Evolutionary conservation across 768 basidiomycete genomes (phyloP).

Genomic region (Calocybe indica): DNA sequence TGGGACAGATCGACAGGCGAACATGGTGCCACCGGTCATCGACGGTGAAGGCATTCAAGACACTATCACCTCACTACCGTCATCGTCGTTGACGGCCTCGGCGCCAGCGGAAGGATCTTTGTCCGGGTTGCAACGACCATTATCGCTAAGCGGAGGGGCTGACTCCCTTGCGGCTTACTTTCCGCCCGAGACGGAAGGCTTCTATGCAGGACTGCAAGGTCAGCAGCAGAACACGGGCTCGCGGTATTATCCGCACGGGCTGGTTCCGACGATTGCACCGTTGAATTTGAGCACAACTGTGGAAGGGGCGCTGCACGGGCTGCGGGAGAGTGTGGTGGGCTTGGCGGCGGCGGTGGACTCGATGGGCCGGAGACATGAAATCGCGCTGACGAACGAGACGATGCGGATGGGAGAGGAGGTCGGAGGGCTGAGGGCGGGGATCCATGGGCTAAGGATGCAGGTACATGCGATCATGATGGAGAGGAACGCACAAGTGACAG

Average conservation of each 20-base stretch:
- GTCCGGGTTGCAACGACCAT: background rate
- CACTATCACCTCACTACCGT: too few relatives aligned
- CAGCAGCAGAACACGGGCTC: background rate
- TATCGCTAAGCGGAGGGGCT: background rate
- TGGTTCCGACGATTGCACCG: conserved; percentile 40
- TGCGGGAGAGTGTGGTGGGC: conserved; percentile 55
- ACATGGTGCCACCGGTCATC: conserved; percentile 10
- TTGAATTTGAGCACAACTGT: conserved; percentile 56
- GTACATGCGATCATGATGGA: conserved; percentile 79
- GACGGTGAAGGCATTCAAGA: too few relatives aligned
- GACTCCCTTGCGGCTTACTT: conserved; percentile 27
- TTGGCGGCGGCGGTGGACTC: conserved; percentile 59
- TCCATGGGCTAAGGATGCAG: conserved; percentile 80
- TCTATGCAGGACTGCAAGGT: conserved; percentile 1
- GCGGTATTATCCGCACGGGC: too few relatives aligned
- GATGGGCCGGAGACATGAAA: conserved; percentile 55
- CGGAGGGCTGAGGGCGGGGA: conserved; percentile 55
- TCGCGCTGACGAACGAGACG: conserved; percentile 65
- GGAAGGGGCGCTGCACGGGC: conserved; percentile 51
- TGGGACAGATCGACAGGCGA: conserved; percentile 11
- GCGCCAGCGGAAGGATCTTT: too few relatives aligned
- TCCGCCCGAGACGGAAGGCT: conserved; percentile 19
- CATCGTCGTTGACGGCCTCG: too few relatives aligned
- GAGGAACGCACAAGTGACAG: conserved; percentile 53
- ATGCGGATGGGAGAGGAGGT: conserved; percentile 71